phyloP scores from a whole-genome alignment of 306 rosid species.

The Castanea crenata region DNA sequence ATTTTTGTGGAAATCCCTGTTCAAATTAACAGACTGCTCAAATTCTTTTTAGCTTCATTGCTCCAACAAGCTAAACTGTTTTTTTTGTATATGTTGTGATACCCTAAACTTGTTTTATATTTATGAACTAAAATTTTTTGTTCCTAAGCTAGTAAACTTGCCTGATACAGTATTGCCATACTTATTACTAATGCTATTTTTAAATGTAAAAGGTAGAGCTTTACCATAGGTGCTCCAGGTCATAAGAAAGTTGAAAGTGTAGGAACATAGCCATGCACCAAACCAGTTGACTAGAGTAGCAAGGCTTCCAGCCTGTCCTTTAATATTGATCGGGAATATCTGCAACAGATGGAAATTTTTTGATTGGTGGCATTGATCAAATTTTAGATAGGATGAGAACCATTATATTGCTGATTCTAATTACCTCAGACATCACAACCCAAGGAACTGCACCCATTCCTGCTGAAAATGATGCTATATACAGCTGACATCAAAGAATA shows the following conservation, averaged over 20 bases:
- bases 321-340: slow-evolving; percentile 87
- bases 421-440: slow-evolving; percentile 97
- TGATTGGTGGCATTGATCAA: background rate
- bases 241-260: slow-evolving; percentile 85
- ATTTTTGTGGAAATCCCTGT: background rate
- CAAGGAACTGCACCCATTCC: slow-evolving; percentile 99
- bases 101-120: background rate
- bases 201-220: slow-evolving; percentile 3
- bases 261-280: slow-evolving; percentile 88
- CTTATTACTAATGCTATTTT: background rate
- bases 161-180: background rate
- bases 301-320: slow-evolving; percentile 81
- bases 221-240: slow-evolving; percentile 87
- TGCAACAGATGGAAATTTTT: slow-evolving; percentile 28
- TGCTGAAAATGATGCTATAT: slow-evolving; percentile 67
- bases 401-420: background rate
- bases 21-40: background rate
- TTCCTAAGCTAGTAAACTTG: background rate
- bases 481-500: slow-evolving; percentile 45
- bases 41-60: no score
- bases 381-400: background rate
- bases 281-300: slow-evolving; percentile 92
- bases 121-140: background rate
- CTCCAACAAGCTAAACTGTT: no score
- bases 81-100: background rate